phyloP scores from a whole-genome alignment of 495 filamentous ascomycete genomes.

The Penicillium chermesinum region DNA sequence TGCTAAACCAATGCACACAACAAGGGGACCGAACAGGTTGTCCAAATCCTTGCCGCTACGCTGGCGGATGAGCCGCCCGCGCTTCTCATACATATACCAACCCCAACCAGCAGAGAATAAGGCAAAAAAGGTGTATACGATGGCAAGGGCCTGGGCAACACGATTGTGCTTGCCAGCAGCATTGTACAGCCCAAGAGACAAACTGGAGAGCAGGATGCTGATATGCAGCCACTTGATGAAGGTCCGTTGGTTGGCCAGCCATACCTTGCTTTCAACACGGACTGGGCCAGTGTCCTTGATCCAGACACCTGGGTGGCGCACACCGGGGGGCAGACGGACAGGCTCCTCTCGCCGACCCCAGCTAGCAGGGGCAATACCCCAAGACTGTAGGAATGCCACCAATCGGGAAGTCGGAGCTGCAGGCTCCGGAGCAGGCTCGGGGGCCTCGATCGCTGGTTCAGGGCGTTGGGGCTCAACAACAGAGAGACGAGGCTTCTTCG shows the following conservation, averaged over 20 bases:
- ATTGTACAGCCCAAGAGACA: constrained; percentile 83
- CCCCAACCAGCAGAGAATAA: constrained; percentile 83
- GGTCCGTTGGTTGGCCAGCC: constrained; percentile 96
- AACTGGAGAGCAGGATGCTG: constrained; percentile 71
- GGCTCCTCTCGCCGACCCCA: constrained; percentile 42
- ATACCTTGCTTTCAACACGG: constrained; percentile 92
- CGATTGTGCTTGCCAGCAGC: constrained; percentile 68
- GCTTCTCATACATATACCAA: constrained; percentile 70
- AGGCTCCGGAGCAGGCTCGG: constrained; percentile 3
- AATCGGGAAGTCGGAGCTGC: constrained; percentile 40
- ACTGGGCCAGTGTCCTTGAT: constrained; percentile 91
- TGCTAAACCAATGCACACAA: constrained; percentile 75
- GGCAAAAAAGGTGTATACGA: constrained; percentile 78
- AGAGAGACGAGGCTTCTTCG: constrained; percentile 20
- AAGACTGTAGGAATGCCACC: constrained; percentile 60
- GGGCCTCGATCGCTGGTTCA: constrained; percentile 5
- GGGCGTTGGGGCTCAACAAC: constrained; percentile 16
- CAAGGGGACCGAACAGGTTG: constrained; percentile 73
- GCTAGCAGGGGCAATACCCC: constrained; percentile 67
- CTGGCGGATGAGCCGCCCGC: constrained; percentile 71
- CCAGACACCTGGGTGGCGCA: constrained; percentile 74
- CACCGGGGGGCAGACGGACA: constrained; percentile 67
- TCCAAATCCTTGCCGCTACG: constrained; percentile 91
- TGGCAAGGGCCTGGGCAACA: constrained; percentile 67
- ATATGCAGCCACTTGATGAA: constrained; percentile 99